Evolutionary conservation across 257 asterid species (phyloP).

Genomic region (Hygrophila difformis): DNA sequence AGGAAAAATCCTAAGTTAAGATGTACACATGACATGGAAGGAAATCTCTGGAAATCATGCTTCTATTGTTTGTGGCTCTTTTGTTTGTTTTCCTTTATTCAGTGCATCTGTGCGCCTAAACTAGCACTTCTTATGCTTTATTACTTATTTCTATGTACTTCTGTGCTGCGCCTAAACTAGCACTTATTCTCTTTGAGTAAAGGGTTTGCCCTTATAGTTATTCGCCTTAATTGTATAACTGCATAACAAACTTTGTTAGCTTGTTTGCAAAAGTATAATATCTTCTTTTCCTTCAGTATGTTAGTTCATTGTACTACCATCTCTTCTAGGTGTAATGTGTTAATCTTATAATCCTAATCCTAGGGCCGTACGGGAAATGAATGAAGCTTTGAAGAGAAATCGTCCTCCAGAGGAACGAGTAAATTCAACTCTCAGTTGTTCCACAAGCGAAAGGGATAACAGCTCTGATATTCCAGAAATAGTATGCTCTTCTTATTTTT

Average conservation of each 20-base stretch:
- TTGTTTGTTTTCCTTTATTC: no score
- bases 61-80: no score
- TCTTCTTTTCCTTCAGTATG: neutral
- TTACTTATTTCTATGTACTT: neutral
- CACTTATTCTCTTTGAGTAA: neutral
- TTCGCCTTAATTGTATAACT: conserved; percentile 9
- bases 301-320: conserved; percentile 9
- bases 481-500: conserved; percentile 34
- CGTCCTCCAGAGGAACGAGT: conserved; percentile 44
- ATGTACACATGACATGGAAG: no score
- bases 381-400: conserved; percentile 49
- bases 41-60: no score
- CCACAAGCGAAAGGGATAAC: conserved; percentile 49
- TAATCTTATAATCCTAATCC: conserved; percentile 22
- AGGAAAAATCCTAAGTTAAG: neutral
- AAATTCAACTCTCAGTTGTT: conserved; percentile 36
- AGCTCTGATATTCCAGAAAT: conserved; percentile 50
- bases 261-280: neutral
- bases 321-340: conserved; percentile 8
- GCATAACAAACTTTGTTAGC: conserved; percentile 3
- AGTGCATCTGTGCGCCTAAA: no score
- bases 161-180: neutral
- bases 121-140: neutral
- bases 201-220: neutral
- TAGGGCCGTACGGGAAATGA: conserved; percentile 88